A percentile compares a stretch with the other conserved stretches of the same genome.
These are phyloP conservation scores for Plectosphaerella plurivora DNA, from an alignment of 2,329 filamentous ascomycete genomes.

Conservation along the genomic window DNA sequence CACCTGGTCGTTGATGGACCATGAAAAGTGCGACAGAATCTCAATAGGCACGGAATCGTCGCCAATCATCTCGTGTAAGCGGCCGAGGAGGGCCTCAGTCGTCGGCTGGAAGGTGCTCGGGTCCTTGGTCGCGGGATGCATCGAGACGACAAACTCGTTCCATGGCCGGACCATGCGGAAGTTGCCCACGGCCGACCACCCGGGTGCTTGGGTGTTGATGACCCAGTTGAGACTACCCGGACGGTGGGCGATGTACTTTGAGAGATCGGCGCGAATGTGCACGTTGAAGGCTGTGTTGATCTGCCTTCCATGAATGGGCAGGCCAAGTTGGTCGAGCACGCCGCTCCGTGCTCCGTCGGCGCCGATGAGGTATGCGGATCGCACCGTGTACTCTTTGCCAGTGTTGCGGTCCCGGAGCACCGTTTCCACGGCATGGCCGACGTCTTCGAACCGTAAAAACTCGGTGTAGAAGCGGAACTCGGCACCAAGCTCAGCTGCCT, in stretches of 20 bases:
- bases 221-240: slow-evolving; percentile 48
- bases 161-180: slow-evolving; percentile 54
- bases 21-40: slow-evolving; percentile 43
- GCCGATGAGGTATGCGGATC: slow-evolving; percentile 53
- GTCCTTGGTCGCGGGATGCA: slow-evolving; percentile 5
- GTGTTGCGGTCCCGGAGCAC: slow-evolving; percentile 15
- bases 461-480: slow-evolving; percentile 35
- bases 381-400: neutral
- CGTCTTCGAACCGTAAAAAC: slow-evolving; percentile 26
- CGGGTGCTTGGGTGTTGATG: slow-evolving; percentile 35
- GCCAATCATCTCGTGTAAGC: slow-evolving; percentile 36
- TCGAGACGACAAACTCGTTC: slow-evolving; percentile 46
- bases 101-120: neutral
- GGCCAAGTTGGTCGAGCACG: slow-evolving; percentile 24
- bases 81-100: slow-evolving; percentile 24
- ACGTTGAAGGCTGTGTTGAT: slow-evolving; percentile 27
- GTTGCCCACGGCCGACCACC: slow-evolving; percentile 38
- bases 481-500: slow-evolving; percentile 34
- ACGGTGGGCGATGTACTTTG: slow-evolving; percentile 41
- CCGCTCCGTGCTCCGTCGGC: slow-evolving; percentile 45
- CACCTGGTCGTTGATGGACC: slow-evolving; percentile 52
- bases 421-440: slow-evolving; percentile 20
- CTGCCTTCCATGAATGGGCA: slow-evolving; percentile 23
- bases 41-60: slow-evolving; percentile 41
- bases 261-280: slow-evolving; percentile 39